Evolutionary conservation across 129 eudicot genomes (phyloP), one percentile per base, ranked within the genome.

Genomic region (Deinandra increscens): DNA sequence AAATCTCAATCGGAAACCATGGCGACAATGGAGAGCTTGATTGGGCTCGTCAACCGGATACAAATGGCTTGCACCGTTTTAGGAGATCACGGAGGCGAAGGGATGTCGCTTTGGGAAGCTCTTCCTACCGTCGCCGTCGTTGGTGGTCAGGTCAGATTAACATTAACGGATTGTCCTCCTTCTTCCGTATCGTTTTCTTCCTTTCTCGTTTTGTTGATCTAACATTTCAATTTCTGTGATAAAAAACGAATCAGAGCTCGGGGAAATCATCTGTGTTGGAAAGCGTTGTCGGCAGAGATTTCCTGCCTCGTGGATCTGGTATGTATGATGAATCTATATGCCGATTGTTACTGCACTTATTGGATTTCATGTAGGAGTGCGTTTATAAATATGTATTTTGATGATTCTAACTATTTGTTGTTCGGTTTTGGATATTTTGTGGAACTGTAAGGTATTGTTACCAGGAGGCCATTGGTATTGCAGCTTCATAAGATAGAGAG

Each of bases 291-390:
- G 99, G 99, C 38, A 81, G 99, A 74, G 99, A 94, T 82, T 94
- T 94, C 72, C 86, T 94, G 74, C 99, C 99, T 74, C 99, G 99
- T 72, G 99, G 99, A 87, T 94, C 99, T 7, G 99, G 99, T 87
- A 80, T 36, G 9, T 51, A 14, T 65, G 48, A 38, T 55, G 41
- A 64, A 41, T 33, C 9, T 7, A 4, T 18, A 8, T 51, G 18
- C 20, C 12, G 44, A 38, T 63, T 14, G 4, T 23, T 36, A 55
- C 44, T 56, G 60, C 26, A 65, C 4, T 56, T 8, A n/a, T 31
- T 56, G 61, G 39, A 54, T 58, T 39, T 37, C 9, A 4, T 48
- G 23, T 63, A 19, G 22, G 61, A 33, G 66, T 39, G 12, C 5
- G 58, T 59, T 29, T 31, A 19, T 50, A 29, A 14, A 12, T 26